Conservation (phyloP, 768 basidiomycete genomes). For the Boletus sp. region DNA sequence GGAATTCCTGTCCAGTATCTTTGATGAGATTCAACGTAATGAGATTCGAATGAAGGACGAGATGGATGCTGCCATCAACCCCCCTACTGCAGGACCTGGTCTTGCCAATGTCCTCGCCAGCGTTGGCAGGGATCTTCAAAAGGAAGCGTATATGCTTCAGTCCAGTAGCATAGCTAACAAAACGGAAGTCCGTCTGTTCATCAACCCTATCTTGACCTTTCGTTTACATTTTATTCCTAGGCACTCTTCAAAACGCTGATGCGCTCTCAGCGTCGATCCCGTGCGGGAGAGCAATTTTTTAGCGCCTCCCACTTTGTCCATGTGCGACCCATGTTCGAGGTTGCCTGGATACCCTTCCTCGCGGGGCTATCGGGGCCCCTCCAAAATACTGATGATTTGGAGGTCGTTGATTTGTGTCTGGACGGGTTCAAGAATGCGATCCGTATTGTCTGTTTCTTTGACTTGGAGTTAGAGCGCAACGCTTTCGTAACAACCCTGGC, state of each 20-base stretch:
- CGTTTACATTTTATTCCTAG: slow-evolving; percentile 36
- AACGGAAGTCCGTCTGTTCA: slow-evolving; percentile 66
- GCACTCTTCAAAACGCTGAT: slow-evolving; percentile 91
- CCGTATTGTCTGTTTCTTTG: slow-evolving; percentile 94
- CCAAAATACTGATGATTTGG: slow-evolving; percentile 92
- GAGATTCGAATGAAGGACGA: slow-evolving; percentile 99
- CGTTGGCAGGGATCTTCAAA: slow-evolving; percentile 92
- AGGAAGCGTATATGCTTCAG: slow-evolving; percentile 93
- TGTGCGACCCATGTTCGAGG: slow-evolving; percentile 98
- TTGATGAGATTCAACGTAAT: slow-evolving; percentile 85
- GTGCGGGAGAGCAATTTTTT: slow-evolving; percentile 84
- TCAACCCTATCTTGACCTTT: background rate
- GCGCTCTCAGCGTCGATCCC: slow-evolving; percentile 84
- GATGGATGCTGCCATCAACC: slow-evolving; percentile 53
- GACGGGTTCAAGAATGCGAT: slow-evolving; percentile 98
- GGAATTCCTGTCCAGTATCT: slow-evolving; percentile 73
- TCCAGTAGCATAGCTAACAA: slow-evolving; percentile 96
- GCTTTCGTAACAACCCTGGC: slow-evolving; percentile 95
- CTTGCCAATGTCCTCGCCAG: slow-evolving; percentile 79
- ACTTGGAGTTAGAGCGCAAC: slow-evolving; percentile 95
- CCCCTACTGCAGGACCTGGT: slow-evolving; percentile 57
- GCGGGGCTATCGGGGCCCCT: slow-evolving; percentile 92
- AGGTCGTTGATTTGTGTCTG: slow-evolving; percentile 85
- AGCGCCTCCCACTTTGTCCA: slow-evolving; percentile 96
- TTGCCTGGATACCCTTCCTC: slow-evolving; percentile 97